Base-by-base conservation (phyloP, 352 stramenopile genomes). In the Phytopythium vexans region DNA sequence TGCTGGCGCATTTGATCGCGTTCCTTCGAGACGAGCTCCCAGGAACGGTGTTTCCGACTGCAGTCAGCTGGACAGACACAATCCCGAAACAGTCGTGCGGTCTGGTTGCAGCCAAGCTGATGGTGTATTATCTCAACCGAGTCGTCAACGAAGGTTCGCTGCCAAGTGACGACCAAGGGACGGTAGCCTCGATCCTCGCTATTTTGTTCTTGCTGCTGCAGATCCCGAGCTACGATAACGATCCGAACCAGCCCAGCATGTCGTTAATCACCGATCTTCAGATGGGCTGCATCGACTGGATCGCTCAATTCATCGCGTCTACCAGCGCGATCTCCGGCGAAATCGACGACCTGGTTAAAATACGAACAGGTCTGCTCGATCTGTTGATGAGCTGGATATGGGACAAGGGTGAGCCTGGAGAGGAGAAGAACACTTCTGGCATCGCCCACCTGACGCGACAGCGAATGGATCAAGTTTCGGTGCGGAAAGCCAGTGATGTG, bases 101-200 rank as follows among this genome's bases (percentile, higher is more conserved):
- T 9, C 56, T 89, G 38, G 72, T 87, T 14, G 73, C 68, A 0
- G 76, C 76, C 8, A 91, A 91, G 35, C 52, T 91, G 31, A 82
- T 89, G 58, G 66, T 91, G 27, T 91, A 89, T 50, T 91, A 87
- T 41, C 62, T 91, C 37, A 91, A 91, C 40, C 76, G 76, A 3
- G 50, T 82, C n/a, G 67, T 89, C 54, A 70, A 64, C 9, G 74
- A 79, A 31, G 67, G 82, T 12, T 35, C 44, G 1, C n/a, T 68
- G 8, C 46, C 54, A 9, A 59, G 51, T 54, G 52, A 60, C 50
- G 53, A 75, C 41, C 39, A 12, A 8, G 49, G 54, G 7, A 56
- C 60, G 7, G 56, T 63, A 14, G 62, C 64, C n/a, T 58, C 52
- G 61, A 41, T 56, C 36, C 33, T 81, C 33, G 49, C 41, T 2